These are phyloP conservation scores for Rhodotorula sp. DNA, from an alignment of 1,284 basidiomycete species.

Conservation along the genomic window DNA sequence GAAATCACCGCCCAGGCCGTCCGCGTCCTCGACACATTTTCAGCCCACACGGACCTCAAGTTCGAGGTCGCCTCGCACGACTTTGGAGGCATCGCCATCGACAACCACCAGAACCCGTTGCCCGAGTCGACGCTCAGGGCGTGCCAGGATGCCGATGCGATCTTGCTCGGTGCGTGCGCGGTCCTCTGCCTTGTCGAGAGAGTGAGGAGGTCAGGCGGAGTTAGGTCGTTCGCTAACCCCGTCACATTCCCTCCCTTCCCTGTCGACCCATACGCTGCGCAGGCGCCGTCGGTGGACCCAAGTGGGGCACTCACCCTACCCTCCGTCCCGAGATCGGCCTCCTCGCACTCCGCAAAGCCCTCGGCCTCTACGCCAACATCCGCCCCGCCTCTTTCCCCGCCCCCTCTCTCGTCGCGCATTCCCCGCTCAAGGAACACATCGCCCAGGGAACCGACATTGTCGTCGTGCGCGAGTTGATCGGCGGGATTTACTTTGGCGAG, in stretches of 20 bases:
- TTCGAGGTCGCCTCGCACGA: constrained; percentile 66
- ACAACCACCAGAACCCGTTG: constrained; percentile 76
- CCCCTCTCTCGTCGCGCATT: constrained; percentile 79
- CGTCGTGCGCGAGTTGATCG: constrained; percentile 82
- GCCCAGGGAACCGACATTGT: constrained; percentile 82
- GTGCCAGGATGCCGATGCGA: constrained; percentile 83
- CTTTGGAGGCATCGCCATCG: constrained; percentile 94
- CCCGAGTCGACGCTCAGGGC: constrained; percentile 81
- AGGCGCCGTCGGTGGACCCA: constrained; percentile 96
- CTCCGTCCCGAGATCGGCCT: constrained; percentile 95
- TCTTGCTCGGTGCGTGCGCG: constrained; percentile 71
- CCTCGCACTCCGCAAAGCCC: constrained; percentile 83
- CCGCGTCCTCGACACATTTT: constrained; percentile 75
- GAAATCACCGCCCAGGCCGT: constrained; percentile 88
- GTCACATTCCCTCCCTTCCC: not conserved
- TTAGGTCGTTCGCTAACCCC: not conserved
- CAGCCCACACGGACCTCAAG: constrained; percentile 65
- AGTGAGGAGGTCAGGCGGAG: no score
- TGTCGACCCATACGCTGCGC: constrained; percentile 3
- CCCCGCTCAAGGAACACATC: constrained; percentile 86
- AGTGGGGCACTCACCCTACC: constrained; percentile 89
- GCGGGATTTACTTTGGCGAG: constrained; percentile 78
- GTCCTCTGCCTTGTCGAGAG: not conserved
- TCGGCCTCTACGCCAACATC: constrained; percentile 97
- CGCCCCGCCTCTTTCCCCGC: constrained; percentile 94